Evolutionary conservation across 805 yeast genomes (phyloP), one percentile per base, ranked within the genome.

Genomic region (Barnettozyma siamensis): DNA sequence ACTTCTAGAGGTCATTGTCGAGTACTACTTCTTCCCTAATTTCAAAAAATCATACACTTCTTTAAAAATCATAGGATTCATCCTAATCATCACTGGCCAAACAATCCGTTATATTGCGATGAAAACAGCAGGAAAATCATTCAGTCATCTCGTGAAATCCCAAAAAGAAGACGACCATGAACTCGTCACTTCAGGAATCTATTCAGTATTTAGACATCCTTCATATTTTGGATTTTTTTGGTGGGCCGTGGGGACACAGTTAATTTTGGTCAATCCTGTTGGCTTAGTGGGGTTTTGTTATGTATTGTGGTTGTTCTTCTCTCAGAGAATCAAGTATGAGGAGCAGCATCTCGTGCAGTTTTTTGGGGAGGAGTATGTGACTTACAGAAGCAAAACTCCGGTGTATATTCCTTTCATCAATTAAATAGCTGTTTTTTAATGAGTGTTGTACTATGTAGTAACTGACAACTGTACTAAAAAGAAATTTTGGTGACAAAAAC

Each of bases 221-320:
- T 81, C 94, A 36, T 93, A 93, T 62, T 73, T 79, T 31, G 99
- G 97, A 0, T 93, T 84, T 59, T 89, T 79, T 56, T 79, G 88
- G 76, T 93, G 98, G 97, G 91, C 94, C 12, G 49, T 89, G 4
- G 97, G 97, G 0, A 70, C 88, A 1, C 95, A 91, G 58, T 19
- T 93, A 35, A 48, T 82, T 45, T 61, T 91, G 43, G 62, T 77
- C 34, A 93, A 88, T 62, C 78, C 84, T 7, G 35, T 87, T 0
- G 70, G 88, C 1, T 53, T 75, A 2, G 37, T 68, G 1, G 65
- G 71, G 0, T 93, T 88, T 45, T 53, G 69, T 0, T 48, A 62
- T n/a, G 73, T 78, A 3, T 65, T 93, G 17, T 78, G 80, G 74
- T 53, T 60, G 27, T 93, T 93, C 55, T 93, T 93, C 66, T 61